Percentiles rank a stretch among this genome's conserved stretches.
Conservation (phyloP, 352 stramenopile genomes). For the Phytophthora syringae region DNA sequence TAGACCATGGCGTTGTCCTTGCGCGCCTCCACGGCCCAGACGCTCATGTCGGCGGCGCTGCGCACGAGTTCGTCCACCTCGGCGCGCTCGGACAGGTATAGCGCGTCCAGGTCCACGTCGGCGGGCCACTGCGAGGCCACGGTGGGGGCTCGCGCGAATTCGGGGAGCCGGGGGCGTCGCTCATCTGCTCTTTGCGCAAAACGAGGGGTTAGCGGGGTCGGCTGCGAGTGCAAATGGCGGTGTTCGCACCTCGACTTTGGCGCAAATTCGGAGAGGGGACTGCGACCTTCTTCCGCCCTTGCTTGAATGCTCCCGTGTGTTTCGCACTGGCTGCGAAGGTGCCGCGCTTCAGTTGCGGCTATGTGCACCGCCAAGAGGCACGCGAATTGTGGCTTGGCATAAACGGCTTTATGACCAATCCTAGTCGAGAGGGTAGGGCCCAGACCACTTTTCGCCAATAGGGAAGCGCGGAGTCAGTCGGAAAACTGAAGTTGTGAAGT, state of each 20-base stretch:
- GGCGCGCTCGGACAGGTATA: conserved; percentile 74
- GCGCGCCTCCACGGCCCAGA: conserved; percentile 78
- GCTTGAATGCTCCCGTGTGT: background rate
- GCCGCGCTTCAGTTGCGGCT: conserved; percentile 16
- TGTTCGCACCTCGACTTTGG: background rate
- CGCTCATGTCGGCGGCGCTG: conserved; percentile 70
- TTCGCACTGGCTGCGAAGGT: conserved; percentile 23
- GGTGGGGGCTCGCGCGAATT: conserved; percentile 33
- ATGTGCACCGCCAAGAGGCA: conserved; percentile 22
- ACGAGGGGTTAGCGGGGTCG: too few relatives aligned
- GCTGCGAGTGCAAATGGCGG: too few relatives aligned
- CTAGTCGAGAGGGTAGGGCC: background rate
- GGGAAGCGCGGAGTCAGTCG: background rate
- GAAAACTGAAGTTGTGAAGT: too few relatives aligned
- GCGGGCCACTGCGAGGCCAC: conserved; percentile 63
- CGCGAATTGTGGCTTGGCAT: conserved; percentile 24
- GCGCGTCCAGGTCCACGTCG: conserved; percentile 79
- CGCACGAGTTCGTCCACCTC: conserved; percentile 76
- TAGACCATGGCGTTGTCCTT: conserved; percentile 76
- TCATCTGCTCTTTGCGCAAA: background rate
- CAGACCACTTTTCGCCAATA: background rate
- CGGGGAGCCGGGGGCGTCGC: conserved; percentile 16
- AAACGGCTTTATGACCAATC: conserved; percentile 19
- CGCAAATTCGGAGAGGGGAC: background rate
- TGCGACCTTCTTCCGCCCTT: conserved; percentile 12